Evolutionary conservation across 768 basidiomycete species (phyloP), one percentile per base, ranked within the genome.

Genomic region (Solioccasus polychromus): DNA sequence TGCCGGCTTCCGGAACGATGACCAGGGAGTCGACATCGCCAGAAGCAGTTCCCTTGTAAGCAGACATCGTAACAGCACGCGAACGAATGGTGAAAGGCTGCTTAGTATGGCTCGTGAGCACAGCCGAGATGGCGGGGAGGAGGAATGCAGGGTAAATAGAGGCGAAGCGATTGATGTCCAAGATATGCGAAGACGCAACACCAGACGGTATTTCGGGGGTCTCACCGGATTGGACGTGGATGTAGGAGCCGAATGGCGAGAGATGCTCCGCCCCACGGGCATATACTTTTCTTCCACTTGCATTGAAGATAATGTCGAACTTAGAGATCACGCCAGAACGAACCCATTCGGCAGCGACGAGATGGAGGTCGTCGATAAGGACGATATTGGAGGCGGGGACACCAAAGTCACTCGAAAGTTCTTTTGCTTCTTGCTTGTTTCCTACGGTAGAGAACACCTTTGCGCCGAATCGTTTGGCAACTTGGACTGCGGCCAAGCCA

Each of bases 281-380:
- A 19, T 51, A 61, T 12, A 28, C 31, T 5, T 28, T 45, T 20
- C 39, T 52, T 22, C 54, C 49, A 6, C 63, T 26, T 15, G 40
- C 37, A 22, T 64, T 64, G 50, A 64, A 58, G 23, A 64, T 47
- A 32, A 62, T 38, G 12, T 60, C 58, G 39, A 60, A 61, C 8
- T 52, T 42, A 23, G 50, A 45, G 8, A 58, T 5, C 2, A 29
- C 18, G 19, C 55, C 50, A 9, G 53, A 45, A 34, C 45, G 50
- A 8, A 51, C 31, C 59, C 59, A 60, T 11, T 40, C 44, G 8
- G 44, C 14, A 1, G 26, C 8, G 2, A 35, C 47, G 34, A 54
- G 31, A 4, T 35, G 23, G 32, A 58, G 47, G 11, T 60, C 51
- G 2, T 36, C 51, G 4, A 60, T 39, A 3, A 48, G 35, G 7